Conservation (phyloP, 768 basidiomycete species). For the Clitopilus passeckerianus region DNA sequence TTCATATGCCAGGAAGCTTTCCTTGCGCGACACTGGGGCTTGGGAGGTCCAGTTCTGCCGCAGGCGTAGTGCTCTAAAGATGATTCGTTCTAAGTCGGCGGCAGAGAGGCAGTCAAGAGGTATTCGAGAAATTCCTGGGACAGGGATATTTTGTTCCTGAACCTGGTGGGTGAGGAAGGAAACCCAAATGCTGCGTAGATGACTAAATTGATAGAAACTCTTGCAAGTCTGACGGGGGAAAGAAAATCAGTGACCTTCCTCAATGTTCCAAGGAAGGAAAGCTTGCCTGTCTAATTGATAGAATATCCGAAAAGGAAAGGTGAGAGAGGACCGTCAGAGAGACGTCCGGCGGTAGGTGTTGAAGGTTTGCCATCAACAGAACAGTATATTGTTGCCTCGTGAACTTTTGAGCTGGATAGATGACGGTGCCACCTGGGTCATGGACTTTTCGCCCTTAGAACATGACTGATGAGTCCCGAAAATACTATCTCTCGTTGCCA, state of each 20-base stretch:
- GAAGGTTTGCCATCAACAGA: slow-evolving; percentile 5
- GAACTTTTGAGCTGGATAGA: not conserved
- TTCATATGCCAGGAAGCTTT: slow-evolving; percentile 17
- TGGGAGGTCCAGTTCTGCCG: slow-evolving; percentile 46
- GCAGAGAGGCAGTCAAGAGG: slow-evolving; percentile 31
- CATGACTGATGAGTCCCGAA: not conserved
- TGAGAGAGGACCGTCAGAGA: slow-evolving; percentile 36
- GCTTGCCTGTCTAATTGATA: slow-evolving; percentile 41
- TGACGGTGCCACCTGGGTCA: not conserved
- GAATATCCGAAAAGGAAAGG: slow-evolving; percentile 35
- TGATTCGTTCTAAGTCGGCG: slow-evolving; percentile 37
- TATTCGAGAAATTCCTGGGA: slow-evolving; percentile 30
- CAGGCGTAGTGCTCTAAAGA: slow-evolving; percentile 33
- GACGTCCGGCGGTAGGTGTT: slow-evolving; percentile 43
- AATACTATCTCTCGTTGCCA: not conserved
- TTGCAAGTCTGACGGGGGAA: slow-evolving; percentile 39
- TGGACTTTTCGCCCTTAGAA: not conserved
- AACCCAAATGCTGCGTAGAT: slow-evolving; percentile 47
- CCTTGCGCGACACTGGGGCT: slow-evolving; percentile 20
- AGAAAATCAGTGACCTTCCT: not conserved
- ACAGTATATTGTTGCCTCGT: not conserved
- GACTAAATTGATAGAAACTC: slow-evolving; percentile 34
- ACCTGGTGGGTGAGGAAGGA: slow-evolving; percentile 36
- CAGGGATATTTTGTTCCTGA: slow-evolving; percentile 37
- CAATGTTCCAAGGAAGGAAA: no score